Conservation (phyloP, 2,329 filamentous ascomycete genomes). For the Cercospora sojina region DNA sequence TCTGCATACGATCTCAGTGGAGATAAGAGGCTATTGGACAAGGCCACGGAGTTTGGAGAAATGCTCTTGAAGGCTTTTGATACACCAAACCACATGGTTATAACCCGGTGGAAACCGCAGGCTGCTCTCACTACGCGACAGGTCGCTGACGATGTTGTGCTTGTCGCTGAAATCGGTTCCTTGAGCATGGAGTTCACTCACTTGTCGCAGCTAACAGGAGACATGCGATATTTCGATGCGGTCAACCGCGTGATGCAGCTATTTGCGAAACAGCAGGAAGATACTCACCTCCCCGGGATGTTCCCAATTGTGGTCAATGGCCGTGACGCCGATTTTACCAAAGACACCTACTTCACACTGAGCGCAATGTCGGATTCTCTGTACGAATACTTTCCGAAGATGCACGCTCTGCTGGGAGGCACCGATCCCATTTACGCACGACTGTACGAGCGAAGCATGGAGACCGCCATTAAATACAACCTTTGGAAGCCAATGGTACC, state of each 20-base stretch:
- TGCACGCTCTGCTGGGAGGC: slow-evolving; percentile 50
- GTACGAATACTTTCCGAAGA: slow-evolving; percentile 50
- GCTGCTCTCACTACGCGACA: slow-evolving; percentile 42
- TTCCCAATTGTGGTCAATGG: slow-evolving; percentile 50
- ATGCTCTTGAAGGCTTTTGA: slow-evolving; percentile 52
- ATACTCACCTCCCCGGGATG: slow-evolving; percentile 49
- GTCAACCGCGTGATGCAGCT: slow-evolving; percentile 45
- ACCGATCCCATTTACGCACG: slow-evolving; percentile 48
- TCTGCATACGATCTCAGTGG: slow-evolving; percentile 40
- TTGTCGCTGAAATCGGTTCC: slow-evolving; percentile 50
- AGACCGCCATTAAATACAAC: slow-evolving; percentile 46
- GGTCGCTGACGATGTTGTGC: slow-evolving; percentile 42
- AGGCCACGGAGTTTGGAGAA: slow-evolving; percentile 41
- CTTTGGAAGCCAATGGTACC: slow-evolving; percentile 53
- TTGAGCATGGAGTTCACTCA: slow-evolving; percentile 51
- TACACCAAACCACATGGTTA: slow-evolving; percentile 47
- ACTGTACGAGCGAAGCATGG: slow-evolving; percentile 56
- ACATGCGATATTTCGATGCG: slow-evolving; percentile 50
- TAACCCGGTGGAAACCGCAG: slow-evolving; percentile 48
- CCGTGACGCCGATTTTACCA: slow-evolving; percentile 42
- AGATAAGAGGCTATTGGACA: slow-evolving; percentile 38
- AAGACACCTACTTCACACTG: slow-evolving; percentile 41
- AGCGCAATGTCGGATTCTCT: slow-evolving; percentile 40
- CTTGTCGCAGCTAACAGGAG: slow-evolving; percentile 47
- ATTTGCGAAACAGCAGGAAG: slow-evolving; percentile 45